Percentiles rank a stretch among this genome's conserved stretches.
Conservation (phyloP, 2,329 filamentous ascomycete species). For the Hypoxylon sp. region DNA sequence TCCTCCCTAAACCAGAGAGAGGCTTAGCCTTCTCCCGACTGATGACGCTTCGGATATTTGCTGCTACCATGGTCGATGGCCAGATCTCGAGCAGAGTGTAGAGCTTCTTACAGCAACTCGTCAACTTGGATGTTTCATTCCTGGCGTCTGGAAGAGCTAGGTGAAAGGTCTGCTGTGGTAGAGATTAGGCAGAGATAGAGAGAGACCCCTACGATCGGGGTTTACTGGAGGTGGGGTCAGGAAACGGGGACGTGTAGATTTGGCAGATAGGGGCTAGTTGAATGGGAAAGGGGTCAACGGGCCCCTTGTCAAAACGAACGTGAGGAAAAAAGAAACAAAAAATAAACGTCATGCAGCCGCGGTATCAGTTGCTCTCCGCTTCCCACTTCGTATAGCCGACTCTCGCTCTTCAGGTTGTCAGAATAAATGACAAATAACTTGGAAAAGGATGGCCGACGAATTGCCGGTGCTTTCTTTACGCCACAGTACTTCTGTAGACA, state of each 20-base stretch:
- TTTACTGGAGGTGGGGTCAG: conserved; percentile 23
- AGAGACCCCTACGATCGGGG: conserved; percentile 4
- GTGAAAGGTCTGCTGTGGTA: no score
- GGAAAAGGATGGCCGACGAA: conserved; percentile 16
- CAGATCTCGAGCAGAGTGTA: no score
- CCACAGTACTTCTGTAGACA: conserved; percentile 21
- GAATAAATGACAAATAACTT: conserved; percentile 12
- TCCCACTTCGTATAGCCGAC: conserved; percentile 17
- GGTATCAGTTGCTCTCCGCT: conserved; percentile 15
- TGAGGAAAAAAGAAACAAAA: no score
- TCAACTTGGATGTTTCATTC: conserved; percentile 24
- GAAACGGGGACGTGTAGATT: conserved; percentile 26
- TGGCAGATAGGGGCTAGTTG: no score
- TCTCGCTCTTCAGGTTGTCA: conserved; percentile 23
- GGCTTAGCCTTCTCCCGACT: conserved; percentile 4
- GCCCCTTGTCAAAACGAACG: conserved; percentile 21
- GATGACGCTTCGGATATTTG: conserved; percentile 16
- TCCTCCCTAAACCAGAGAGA: conserved; percentile 6
- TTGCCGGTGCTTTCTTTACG: conserved; percentile 21
- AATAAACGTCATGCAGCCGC: conserved; percentile 14
- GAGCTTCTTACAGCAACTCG: conserved; percentile 4
- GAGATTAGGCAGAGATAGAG: background rate
- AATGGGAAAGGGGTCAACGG: conserved; percentile 7
- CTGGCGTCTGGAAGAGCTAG: no score
- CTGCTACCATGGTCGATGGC: no score